Percentiles rank a stretch among this genome's conserved stretches.
These are phyloP conservation scores for Domatiomyces catenatus DNA, from an alignment of 2,329 filamentous ascomycete genomes.

Conservation along the genomic window DNA sequence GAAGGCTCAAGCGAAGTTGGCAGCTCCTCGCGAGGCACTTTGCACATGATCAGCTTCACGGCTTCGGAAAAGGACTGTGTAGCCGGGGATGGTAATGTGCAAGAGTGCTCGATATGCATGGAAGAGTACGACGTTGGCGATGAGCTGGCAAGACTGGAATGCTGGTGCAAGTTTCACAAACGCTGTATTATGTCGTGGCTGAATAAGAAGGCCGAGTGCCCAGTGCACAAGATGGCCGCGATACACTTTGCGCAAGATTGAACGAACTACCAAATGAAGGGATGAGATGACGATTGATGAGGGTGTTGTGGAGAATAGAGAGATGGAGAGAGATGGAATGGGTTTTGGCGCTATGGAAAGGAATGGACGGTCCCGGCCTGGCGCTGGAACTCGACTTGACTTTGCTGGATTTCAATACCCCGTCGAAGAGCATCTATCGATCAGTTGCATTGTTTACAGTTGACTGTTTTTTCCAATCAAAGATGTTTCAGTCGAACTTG, in stretches of 20 bases:
- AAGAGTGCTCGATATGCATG: conserved; percentile 50
- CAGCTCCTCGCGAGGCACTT: conserved; percentile 14
- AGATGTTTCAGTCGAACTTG: background rate
- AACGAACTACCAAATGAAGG: background rate
- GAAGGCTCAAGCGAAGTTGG: background rate
- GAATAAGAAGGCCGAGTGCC: conserved; percentile 42
- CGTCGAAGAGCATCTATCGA: background rate
- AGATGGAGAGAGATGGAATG: background rate
- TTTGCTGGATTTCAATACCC: background rate
- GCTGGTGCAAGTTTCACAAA: conserved; percentile 49
- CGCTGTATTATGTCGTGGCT: conserved; percentile 47
- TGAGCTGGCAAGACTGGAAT: conserved; percentile 44
- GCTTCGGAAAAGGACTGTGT: conserved; percentile 51
- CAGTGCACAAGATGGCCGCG: conserved; percentile 38
- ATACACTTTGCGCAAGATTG: background rate
- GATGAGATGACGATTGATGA: background rate
- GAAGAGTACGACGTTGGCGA: conserved; percentile 48
- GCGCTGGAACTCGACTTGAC: background rate
- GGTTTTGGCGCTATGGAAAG: background rate
- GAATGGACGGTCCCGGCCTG: background rate
- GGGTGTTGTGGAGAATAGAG: background rate
- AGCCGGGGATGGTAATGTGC: conserved; percentile 35
- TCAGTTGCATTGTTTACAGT: background rate
- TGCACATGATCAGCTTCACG: conserved; percentile 33
- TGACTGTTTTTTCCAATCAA: background rate